Conservation (phyloP, 805 yeast genomes). For the Teunomyces cretensis region DNA sequence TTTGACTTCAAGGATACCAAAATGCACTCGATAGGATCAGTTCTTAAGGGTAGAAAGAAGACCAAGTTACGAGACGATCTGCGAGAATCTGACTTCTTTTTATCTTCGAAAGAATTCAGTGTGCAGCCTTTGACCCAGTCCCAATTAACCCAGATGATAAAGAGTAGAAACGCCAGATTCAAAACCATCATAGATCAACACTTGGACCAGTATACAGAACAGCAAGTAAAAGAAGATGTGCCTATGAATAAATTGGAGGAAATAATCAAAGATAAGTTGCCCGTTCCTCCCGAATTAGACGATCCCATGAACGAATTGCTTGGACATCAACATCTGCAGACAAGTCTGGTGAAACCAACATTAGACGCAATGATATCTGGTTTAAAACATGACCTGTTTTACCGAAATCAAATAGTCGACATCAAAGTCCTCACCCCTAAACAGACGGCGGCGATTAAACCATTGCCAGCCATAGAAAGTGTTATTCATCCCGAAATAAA, state of each 20-base stretch:
- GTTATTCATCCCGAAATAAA: slow-evolving; percentile 48
- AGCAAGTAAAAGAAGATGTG: slow-evolving; percentile 24
- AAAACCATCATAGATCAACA: slow-evolving; percentile 13
- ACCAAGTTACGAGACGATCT: slow-evolving; percentile 11
- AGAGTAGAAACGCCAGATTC: slow-evolving; percentile 57
- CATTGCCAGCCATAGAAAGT: slow-evolving; percentile 34
- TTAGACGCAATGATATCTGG: slow-evolving; percentile 50
- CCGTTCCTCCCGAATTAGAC: slow-evolving; percentile 46
- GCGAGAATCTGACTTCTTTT: slow-evolving; percentile 21
- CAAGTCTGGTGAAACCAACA: slow-evolving; percentile 24
- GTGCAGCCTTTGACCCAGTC: slow-evolving; percentile 53
- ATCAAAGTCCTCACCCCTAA: slow-evolving; percentile 47
- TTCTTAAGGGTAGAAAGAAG: slow-evolving; percentile 25
- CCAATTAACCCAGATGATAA: slow-evolving; percentile 60
- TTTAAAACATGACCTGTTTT: slow-evolving; percentile 49
- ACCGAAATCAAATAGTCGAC: slow-evolving; percentile 61
- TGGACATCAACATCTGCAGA: slow-evolving; percentile 5
- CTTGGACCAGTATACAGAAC: slow-evolving; percentile 22
- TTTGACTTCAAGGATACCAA: slow-evolving; percentile 77
- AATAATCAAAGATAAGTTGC: slow-evolving; percentile 40
- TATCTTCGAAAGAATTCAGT: slow-evolving; percentile 42
- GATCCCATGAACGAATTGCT: slow-evolving; percentile 56
- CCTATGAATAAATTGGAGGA: slow-evolving; percentile 42
- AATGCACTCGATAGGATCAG: slow-evolving; percentile 46
- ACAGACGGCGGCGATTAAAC: slow-evolving; percentile 46